Percentiles rank a stretch among this genome's conserved stretches.
Conservation (phyloP, 1,284 basidiomycete genomes). For the Ceratobasidium sp. region DNA sequence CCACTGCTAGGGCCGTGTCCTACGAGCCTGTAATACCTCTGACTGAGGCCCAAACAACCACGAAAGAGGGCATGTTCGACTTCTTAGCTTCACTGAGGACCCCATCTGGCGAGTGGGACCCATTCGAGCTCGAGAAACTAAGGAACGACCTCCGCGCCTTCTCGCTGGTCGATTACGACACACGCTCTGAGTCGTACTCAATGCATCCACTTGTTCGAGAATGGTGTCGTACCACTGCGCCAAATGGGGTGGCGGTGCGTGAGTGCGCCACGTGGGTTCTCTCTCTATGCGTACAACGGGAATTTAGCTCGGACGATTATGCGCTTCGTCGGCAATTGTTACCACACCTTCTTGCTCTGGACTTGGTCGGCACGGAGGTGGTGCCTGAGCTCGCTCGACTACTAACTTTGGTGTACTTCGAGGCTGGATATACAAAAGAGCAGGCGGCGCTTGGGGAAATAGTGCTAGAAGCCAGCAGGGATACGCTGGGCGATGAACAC, state of each 20-base stretch:
- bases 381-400: too few relatives aligned
- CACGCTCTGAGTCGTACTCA: neutral
- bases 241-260: neutral
- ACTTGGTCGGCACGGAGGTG: neutral
- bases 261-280: neutral
- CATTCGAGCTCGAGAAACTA: neutral
- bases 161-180: slow-evolving; percentile 8
- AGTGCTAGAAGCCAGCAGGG: neutral
- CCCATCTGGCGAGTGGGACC: neutral
- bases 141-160: neutral
- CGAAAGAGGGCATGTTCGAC: neutral
- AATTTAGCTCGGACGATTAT: too few relatives aligned
- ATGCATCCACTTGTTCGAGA: slow-evolving; percentile 14
- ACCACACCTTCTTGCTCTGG: neutral
- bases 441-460: too few relatives aligned
- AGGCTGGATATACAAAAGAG: too few relatives aligned
- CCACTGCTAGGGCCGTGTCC: neutral
- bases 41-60: neutral
- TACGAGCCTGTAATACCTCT: neutral
- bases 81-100: neutral
- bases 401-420: too few relatives aligned
- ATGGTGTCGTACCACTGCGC: slow-evolving; percentile 9
- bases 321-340: neutral
- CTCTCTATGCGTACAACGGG: neutral
- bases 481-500: slow-evolving; percentile 11